Evolutionary conservation across 169 alveolate species (phyloP).

Genomic region (Babesia ovata): DNA sequence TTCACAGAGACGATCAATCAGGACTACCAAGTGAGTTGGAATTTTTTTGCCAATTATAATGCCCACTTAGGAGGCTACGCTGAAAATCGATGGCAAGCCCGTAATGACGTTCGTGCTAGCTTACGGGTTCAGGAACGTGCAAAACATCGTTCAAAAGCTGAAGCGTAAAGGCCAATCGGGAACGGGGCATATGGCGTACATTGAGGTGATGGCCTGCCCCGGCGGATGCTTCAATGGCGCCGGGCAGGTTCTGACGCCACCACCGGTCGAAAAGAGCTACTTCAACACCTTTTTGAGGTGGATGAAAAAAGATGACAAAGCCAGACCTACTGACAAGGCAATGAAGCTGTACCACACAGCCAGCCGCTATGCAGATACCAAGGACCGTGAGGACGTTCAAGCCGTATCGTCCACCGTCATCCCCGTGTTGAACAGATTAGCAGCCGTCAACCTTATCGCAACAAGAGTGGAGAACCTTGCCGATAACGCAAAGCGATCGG

Average conservation of each 20-base stretch:
- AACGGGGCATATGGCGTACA: conserved; percentile 48
- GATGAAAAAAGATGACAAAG: background rate
- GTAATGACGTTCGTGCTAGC: conserved; percentile 54
- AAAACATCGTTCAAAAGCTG: conserved; percentile 36
- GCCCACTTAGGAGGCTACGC: conserved; percentile 18
- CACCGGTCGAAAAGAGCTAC: background rate
- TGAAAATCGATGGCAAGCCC: conserved; percentile 15
- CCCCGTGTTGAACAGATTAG: conserved; percentile 17
- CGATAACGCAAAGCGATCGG: background rate
- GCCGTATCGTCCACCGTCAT: conserved; percentile 13
- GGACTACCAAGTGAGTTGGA: conserved; percentile 48
- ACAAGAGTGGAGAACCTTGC: background rate
- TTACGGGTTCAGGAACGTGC: conserved; percentile 64
- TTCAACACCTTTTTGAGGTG: background rate
- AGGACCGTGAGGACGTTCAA: conserved; percentile 6
- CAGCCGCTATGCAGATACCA: conserved; percentile 3
- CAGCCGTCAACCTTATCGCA: conserved; percentile 7
- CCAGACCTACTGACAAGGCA: conserved; percentile 9
- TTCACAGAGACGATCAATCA: conserved; percentile 39
- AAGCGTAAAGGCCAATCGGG: conserved; percentile 1
- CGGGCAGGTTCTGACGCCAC: conserved; percentile 76
- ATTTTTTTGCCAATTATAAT: background rate
- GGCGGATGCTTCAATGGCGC: conserved; percentile 94
- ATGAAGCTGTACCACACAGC: background rate
- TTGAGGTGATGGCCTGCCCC: conserved; percentile 94